Evolutionary conservation across 257 asterid genomes (phyloP).

Genomic region (Verbena officinalis): DNA sequence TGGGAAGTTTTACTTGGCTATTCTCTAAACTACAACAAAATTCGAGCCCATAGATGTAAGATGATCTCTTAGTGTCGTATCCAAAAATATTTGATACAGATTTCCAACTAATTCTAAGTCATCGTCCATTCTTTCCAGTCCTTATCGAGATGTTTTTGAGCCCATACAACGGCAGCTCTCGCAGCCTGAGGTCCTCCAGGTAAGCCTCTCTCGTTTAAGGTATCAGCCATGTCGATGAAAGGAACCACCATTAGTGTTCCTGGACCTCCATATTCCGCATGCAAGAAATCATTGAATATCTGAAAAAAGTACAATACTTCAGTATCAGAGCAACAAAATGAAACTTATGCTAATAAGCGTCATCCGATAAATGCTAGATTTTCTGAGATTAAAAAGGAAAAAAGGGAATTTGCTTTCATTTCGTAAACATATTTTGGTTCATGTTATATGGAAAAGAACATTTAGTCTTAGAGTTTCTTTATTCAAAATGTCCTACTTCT

Average conservation of each 20-base stretch:
- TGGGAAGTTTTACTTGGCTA: too few species aligned
- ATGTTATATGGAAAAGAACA: neutral
- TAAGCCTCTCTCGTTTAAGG: conserved; percentile 73
- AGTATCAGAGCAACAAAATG: neutral
- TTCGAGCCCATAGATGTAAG: neutral
- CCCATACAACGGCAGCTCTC: conserved; percentile 91
- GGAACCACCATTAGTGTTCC: conserved; percentile 85
- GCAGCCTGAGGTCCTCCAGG: conserved; percentile 98
- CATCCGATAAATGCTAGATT: too few species aligned
- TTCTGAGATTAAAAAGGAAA: too few species aligned
- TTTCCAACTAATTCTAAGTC: conserved; percentile 15
- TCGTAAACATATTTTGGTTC: too few species aligned
- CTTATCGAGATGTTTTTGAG: conserved; percentile 71
- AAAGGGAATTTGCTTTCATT: too few species aligned
- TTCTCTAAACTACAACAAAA: neutral
- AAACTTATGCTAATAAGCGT: neutral
- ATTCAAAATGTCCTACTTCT: neutral
- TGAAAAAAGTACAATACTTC: conserved; percentile 30
- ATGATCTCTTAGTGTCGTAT: neutral
- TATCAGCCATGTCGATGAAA: conserved; percentile 87
- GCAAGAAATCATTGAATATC: conserved; percentile 76
- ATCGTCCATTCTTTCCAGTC: conserved; percentile 88
- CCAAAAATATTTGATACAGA: neutral
- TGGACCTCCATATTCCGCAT: conserved; percentile 88
- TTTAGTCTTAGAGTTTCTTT: neutral